Conservation (phyloP, 2,329 filamentous ascomycete species). For the Fusarium sp. region DNA sequence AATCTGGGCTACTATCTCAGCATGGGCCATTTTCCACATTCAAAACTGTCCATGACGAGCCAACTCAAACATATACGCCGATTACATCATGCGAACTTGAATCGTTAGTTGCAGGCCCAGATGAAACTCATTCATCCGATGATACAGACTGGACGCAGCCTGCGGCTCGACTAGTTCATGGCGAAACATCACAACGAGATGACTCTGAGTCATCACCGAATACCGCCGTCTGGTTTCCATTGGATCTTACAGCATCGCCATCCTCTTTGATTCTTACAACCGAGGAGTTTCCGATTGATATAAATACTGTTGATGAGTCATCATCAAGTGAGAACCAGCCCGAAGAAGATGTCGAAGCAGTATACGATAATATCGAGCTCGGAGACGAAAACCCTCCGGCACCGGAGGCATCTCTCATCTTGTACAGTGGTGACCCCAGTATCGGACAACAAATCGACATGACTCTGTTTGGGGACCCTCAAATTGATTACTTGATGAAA, state of each 20-base stretch:
- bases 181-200: background rate
- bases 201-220: background rate
- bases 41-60: background rate
- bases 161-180: background rate
- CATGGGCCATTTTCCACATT: background rate
- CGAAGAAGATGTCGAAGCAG: background rate
- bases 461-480: background rate
- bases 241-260: background rate
- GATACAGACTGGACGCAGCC: background rate
- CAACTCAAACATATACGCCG: background rate
- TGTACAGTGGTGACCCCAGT: background rate
- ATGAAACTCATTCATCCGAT: background rate
- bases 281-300: background rate
- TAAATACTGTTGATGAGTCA: background rate
- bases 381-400: background rate
- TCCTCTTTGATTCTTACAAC: background rate
- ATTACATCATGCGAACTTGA: background rate
- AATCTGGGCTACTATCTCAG: background rate
- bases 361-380: background rate
- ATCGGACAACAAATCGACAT: background rate
- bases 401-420: background rate
- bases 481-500: background rate
- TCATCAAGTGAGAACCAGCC: background rate
- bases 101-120: background rate
- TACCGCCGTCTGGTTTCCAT: background rate